Evolutionary conservation across 2,329 filamentous ascomycete species (phyloP), one percentile per base, ranked within the genome.

Genomic region (Diaporthe caulivora): DNA sequence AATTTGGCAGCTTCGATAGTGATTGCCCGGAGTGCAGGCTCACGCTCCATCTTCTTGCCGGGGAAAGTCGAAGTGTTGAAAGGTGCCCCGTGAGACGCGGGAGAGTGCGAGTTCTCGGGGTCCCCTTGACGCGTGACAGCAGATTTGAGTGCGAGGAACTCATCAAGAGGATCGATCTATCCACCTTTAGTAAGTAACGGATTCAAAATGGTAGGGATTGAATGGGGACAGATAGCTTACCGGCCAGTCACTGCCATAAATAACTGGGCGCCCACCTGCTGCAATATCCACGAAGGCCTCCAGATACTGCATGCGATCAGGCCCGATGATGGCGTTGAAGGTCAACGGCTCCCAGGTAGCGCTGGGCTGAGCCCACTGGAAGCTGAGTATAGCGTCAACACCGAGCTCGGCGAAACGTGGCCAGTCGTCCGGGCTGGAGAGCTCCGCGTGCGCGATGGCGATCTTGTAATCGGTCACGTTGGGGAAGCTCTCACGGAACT

Each of bases 141-240:
- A 3, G 34, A 42, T 18, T 60, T 60, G 5, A 60, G 55, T 24
- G 55, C 55, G 24, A 60, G 55, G n/a, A 60, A 60, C 34, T 60
- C 55, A 26, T 60, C 34, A 6, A 60, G 55, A 42, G 55, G 55
- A 42, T 60, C 55, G n/a, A 60, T 60, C 55, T 60, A n/a, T 60
- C 21, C 21, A 17, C 34, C 1, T 9, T 60, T 5, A 0, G 55
- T 60, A 18, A 42, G 55, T n/a, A 60, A 18, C 2, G n/a, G n/a
- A 26, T 42, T 9, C n/a, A 13, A 15, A 18, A 18, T 17, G n/a
- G 10, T 60, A 1, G n/a, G 26, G 24, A 60, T 18, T 13, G 13
- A 42, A 26, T 13, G 13, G 29, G n/a, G 42, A 42, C n/a, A 60
- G 26, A 9, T 4, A 9, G 40, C 55, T 60, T 42, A 60, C 55